Base-by-base conservation (phyloP, 176 grass and related monocot species). In the Phyllostachys edulis region DNA sequence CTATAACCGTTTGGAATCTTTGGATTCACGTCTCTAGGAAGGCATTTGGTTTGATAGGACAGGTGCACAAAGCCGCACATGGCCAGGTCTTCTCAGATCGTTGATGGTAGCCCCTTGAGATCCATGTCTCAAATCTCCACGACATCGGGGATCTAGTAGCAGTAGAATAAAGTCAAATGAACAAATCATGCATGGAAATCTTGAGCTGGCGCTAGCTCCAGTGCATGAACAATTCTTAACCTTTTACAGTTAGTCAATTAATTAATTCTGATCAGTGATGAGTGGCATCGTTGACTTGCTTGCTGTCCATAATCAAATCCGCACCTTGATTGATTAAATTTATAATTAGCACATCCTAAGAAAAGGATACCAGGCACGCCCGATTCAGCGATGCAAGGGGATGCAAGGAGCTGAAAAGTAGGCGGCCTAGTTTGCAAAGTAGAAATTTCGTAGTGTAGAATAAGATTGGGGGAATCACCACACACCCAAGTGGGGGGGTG, bases 101-200 rank as follows among this genome's bases (percentile, higher is more conserved):
- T 51, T 18, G 7, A 27, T 63, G 40, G 23, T 6, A 63, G 81
- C 24, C 16, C 45, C 70, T 75, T 40, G 70, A 52, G 42, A 75
- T 84, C 59, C 27, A 84, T 75, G 42, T 18, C 69, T 38, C 69
- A 64, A 45, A 74, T 83, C 40, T 63, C 56, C 69, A 39, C 39
- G 70, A 65, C 81, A 62, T 17, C 54, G 42, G 64, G 59, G 59
- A 75, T 84, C 62, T 50, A 38, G 59, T 13, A 40, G 32, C 32
- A 64, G 20, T 47, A 75, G 6, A 23, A 23, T 59, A 59, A n/a
- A 72, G 12, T 41, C 77, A 49, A 37, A 71, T 51, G 20, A 64
- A 75, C 44, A 65, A 64, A 38, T 39, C 81, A 83, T 49, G 46
- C 64, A 63, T 29, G 21, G 29, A 76, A 40, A 44, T 34, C 62